Conservation (phyloP, 1,139 yeast species). For the Pneumocystis sp. region DNA sequence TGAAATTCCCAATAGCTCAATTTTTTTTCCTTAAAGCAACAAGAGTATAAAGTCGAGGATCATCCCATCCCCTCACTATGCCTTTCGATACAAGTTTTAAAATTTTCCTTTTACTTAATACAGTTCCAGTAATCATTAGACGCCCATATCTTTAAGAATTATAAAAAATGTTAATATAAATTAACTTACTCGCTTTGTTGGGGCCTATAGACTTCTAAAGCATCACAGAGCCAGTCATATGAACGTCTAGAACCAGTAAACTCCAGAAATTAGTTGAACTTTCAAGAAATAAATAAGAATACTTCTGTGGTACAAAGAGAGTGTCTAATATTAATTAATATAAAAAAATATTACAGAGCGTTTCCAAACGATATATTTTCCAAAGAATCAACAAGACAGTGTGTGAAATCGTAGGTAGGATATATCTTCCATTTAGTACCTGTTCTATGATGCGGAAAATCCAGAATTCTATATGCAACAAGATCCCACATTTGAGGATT, state of each 20-base stretch:
- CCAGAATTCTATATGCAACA: conserved; percentile 90
- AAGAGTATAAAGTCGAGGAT: conserved; percentile 87
- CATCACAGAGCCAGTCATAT: conserved; percentile 97
- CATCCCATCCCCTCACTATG: conserved; percentile 93
- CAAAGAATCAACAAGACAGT: conserved; percentile 93
- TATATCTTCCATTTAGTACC: conserved; percentile 95
- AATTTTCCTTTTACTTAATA: conserved; percentile 88
- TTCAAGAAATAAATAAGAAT: background rate
- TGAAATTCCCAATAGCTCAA: background rate
- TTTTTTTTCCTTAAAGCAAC: conserved; percentile 59
- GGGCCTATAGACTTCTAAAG: conserved; percentile 86
- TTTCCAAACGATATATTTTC: conserved; percentile 56
- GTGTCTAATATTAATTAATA: conserved; percentile 3
- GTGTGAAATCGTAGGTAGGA: conserved; percentile 97
- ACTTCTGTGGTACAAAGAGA: conserved; percentile 13
- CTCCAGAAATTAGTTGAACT: conserved; percentile 47
- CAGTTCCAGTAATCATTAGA: conserved; percentile 84
- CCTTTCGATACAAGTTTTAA: conserved; percentile 74
- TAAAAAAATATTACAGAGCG: conserved; percentile 28
- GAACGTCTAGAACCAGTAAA: conserved; percentile 83
- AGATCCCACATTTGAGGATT: conserved; percentile 99
- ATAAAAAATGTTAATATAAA: background rate
- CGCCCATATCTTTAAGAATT: conserved; percentile 48
- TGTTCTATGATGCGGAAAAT: conserved; percentile 89
- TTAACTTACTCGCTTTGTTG: conserved; percentile 65